Evolutionary conservation across 306 rosid genomes (phyloP).

Genomic region (Gillenia trifoliata): DNA sequence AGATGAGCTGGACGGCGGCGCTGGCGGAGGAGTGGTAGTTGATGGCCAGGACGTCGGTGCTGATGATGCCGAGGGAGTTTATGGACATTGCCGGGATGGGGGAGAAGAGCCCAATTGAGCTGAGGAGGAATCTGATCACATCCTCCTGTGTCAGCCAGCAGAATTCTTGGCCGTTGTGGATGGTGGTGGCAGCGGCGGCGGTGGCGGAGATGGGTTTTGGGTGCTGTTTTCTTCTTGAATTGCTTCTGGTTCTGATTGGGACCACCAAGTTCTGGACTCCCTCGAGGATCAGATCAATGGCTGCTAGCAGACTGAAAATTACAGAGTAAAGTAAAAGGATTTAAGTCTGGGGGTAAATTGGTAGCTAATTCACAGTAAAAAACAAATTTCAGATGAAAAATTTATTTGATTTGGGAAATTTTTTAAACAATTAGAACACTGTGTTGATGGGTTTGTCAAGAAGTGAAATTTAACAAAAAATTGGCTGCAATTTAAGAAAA

Average conservation of each 20-base stretch:
- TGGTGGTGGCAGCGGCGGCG: slow-evolving; percentile 14
- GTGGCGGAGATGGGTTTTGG: slow-evolving; percentile 20
- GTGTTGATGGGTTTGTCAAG: neutral
- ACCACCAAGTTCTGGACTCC: slow-evolving; percentile 88
- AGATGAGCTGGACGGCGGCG: slow-evolving; percentile 56
- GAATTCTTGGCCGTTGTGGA: slow-evolving; percentile 59
- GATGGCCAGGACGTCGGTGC: slow-evolving; percentile 44
- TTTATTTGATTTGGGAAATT: neutral
- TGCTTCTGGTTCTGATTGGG: slow-evolving; percentile 48
- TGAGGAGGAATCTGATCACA: slow-evolving; percentile 69
- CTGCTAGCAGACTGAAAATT: slow-evolving; percentile 60
- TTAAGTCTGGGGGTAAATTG: neutral
- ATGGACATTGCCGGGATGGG: slow-evolving; percentile 66
- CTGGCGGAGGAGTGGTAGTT: slow-evolving; percentile 79
- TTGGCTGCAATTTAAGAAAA: neutral
- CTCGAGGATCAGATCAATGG: slow-evolving; percentile 77
- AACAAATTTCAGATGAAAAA: neutral
- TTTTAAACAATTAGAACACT: neutral
- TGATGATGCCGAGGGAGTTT: slow-evolving; percentile 59
- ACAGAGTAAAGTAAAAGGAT: neutral
- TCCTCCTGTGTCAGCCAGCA: slow-evolving; percentile 96
- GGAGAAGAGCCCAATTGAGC: slow-evolving; percentile 73
- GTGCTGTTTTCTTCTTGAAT: slow-evolving; percentile 66
- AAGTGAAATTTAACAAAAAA: neutral
- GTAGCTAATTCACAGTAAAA: neutral